phyloP scores from a whole-genome alignment of 805 yeast species.

The Hanseniaspora singularis region DNA sequence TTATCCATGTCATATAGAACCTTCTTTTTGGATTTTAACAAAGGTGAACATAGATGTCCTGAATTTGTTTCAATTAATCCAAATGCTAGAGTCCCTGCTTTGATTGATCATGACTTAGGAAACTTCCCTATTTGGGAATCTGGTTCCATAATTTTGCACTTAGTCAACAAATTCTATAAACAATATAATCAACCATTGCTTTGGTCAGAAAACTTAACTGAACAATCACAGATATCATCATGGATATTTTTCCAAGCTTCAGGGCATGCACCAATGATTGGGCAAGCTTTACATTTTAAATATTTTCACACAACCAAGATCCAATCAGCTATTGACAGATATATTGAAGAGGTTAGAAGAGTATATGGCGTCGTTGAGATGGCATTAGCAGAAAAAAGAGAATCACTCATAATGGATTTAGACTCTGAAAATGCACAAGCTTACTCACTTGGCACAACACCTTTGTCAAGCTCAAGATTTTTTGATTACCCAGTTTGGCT shows the following conservation, averaged over 20 bases:
- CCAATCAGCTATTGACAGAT: constrained; percentile 80
- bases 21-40: constrained; percentile 71
- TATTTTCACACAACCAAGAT: constrained; percentile 79
- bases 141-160: constrained; percentile 77
- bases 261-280: constrained; percentile 98
- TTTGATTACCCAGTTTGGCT: constrained; percentile 93
- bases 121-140: constrained; percentile 87
- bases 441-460: constrained; percentile 78
- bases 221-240: constrained; percentile 70
- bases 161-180: constrained; percentile 54
- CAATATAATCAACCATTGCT: constrained; percentile 57
- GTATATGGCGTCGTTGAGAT: constrained; percentile 90
- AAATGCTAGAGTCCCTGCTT: constrained; percentile 89
- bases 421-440: constrained; percentile 81
- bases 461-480: constrained; percentile 69
- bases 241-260: constrained; percentile 94
- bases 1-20: constrained; percentile 69
- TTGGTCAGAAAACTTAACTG: constrained; percentile 67
- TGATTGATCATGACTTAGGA: constrained; percentile 75
- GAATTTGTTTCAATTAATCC: constrained; percentile 91
- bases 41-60: constrained; percentile 86
- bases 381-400: constrained; percentile 88
- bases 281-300: constrained; percentile 88
- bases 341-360: constrained; percentile 82
- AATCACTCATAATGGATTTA: constrained; percentile 76